phyloP scores from a whole-genome alignment of 306 rosid genomes.

The Morella rubra region DNA sequence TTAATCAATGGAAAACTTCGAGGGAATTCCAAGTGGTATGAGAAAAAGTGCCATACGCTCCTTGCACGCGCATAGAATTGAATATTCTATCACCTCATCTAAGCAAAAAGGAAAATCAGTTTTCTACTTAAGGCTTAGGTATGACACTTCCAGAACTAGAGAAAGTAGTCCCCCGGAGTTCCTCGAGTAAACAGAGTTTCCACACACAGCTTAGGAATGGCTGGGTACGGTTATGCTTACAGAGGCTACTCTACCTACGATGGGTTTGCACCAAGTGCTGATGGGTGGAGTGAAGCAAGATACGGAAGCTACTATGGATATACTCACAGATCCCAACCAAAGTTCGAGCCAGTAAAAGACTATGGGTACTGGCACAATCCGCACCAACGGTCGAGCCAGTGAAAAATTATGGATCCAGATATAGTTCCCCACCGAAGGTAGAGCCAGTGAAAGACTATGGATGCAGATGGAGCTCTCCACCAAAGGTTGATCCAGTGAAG shows the following conservation, averaged over 20 bases:
- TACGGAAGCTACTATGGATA: background rate
- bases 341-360: no score
- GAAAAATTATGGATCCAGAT: conserved; percentile 18
- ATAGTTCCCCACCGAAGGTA: background rate
- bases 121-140: conserved; percentile 5
- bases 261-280: background rate
- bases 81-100: background rate
- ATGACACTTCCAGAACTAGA: background rate
- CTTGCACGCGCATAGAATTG: background rate
- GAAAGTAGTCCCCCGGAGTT: background rate
- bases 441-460: background rate
- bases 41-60: background rate
- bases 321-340: no score
- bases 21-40: background rate
- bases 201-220: conserved; percentile 35
- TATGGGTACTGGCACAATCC: no score
- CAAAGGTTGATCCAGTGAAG: background rate
- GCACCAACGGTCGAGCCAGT: no score
- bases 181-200: conserved; percentile 1
- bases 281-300: conserved; percentile 26
- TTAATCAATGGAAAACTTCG: conserved; percentile 11
- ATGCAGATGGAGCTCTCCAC: background rate
- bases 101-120: background rate
- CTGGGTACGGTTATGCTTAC: conserved; percentile 24
- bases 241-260: conserved; percentile 24